Base-by-base conservation (phyloP, 208 protist species). In the Hexamita inflata region DNA sequence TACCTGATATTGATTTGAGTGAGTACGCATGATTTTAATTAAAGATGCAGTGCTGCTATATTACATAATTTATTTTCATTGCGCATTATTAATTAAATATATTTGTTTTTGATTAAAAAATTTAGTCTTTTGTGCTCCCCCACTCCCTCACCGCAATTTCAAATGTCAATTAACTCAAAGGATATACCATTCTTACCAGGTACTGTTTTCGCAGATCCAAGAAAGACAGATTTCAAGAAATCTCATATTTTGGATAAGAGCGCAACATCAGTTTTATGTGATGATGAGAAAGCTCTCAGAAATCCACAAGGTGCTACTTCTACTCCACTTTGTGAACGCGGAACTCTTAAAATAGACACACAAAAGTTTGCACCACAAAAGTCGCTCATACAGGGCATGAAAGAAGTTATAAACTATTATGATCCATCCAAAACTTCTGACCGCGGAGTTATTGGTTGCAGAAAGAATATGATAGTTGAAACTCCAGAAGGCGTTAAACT, bases 121-220 rank as follows among this genome's bases (percentile, higher is more conserved):
- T n/a, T n/a, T n/a, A n/a, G n/a, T n/a, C n/a, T n/a, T n/a, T n/a
- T n/a, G n/a, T n/a, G n/a, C n/a, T n/a, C n/a, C n/a, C n/a, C n/a
- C n/a, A n/a, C n/a, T n/a, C n/a, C n/a, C n/a, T n/a, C n/a, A n/a
- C n/a, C n/a, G n/a, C n/a, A n/a, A n/a, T 58, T 38, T 39, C 42
- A 58, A 57, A 75, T 34, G 42, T 60, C 32, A 4, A 4, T 75
- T 11, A 57, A 11, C 26, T 41, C 68, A 7, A 61, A 75, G 74
- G 68, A 68, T 34, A 68, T 77, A 32, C 80, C 80, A 11, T 79
- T 79, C 30, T 45, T 83, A 1, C 78, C 78, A 32, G 80, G 80
- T n/a, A 74, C 68, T 61, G 61, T 40, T 42, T 74, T 77, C 30
- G 49, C 32, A 15, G 77, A 81, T 61, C 78, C 78, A 4, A 74